Base-by-base conservation (phyloP, 495 filamentous ascomycete species). In the Neurospora pannonica region DNA sequence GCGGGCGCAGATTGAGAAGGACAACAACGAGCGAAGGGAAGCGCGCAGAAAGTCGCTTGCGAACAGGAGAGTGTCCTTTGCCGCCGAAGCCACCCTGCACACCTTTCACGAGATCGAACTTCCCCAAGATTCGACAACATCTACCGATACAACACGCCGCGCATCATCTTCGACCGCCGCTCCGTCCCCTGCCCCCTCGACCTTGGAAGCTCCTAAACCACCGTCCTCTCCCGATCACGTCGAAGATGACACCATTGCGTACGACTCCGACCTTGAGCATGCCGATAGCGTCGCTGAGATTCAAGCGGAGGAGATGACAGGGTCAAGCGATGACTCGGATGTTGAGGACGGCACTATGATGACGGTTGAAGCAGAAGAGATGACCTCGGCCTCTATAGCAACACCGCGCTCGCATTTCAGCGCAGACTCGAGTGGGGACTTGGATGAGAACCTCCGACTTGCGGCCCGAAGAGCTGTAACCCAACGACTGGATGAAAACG, bases 51-150 rank as follows among this genome's bases (percentile, higher is more conserved):
- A 97, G 78, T 98, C 95, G 1, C 88, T 97, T 75, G 94, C 93
- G 39, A 95, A 96, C 82, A 92, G 97, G 78, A 90, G 96, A 74
- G 96, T 99, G 46, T 98, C 95, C 0, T 99, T 99, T 79, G 96
- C 96, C 6, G 96, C 96, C 2, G 96, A 99, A 82, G 96, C 96
- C 17, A 99, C 96, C 10, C 85, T 99, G 39, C 96, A 99, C 80
- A 99, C 96, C 4, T 99, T 97, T 90, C 94, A 98, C 79, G 95
- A 97, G 71, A 89, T 97, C 4, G 95, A 98, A 77, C 91, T 95
- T 72, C 88, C 90, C 74, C 93, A 94, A 74, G 94, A 97, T 78
- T 93, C 92, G 39, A 97, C 94, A 0, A 93, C 92, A 17, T 97
- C 94, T 5, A 94, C 93, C 39, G 88, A 93, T 10, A 89, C 93